Percentiles rank a stretch among this genome's conserved stretches.
phyloP scores from a whole-genome alignment of 1,284 basidiomycete species.

The Cutaneotrichosporon cavernicola region DNA sequence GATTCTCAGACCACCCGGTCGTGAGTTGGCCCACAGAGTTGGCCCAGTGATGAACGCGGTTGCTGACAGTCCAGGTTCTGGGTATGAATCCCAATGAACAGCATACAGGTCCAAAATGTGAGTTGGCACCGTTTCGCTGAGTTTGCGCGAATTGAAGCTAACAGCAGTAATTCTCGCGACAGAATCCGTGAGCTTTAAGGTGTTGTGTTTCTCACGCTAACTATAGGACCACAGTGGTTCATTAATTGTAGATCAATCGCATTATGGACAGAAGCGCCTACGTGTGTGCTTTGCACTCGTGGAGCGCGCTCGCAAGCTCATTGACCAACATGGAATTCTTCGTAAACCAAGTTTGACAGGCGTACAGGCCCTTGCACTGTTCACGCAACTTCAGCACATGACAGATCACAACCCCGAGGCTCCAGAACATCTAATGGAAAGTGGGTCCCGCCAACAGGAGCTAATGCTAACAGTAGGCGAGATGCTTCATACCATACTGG shows the following conservation, averaged over 20 bases:
- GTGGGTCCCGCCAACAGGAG: conserved; percentile 22
- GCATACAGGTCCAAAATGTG: conserved; percentile 11
- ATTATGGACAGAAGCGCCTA: conserved; percentile 37
- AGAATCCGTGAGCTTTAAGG: conserved; percentile 27
- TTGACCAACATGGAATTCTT: conserved; percentile 35
- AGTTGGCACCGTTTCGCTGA: background rate
- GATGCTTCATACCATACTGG: conserved; percentile 33
- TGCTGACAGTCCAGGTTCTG: conserved; percentile 27
- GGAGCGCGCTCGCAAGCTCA: conserved; percentile 34
- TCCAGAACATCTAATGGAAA: conserved; percentile 30
- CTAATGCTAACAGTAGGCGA: conserved; percentile 3
- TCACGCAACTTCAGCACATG: conserved; percentile 36
- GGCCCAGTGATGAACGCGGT: background rate
- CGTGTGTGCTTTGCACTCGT: conserved; percentile 36
- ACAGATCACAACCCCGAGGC: conserved; percentile 25
- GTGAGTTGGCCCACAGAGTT: conserved; percentile 25
- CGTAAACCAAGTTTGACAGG: conserved; percentile 37
- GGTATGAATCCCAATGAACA: conserved; percentile 25
- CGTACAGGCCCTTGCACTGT: conserved; percentile 37
- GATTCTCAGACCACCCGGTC: conserved; percentile 44
- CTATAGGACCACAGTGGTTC: conserved; percentile 6
- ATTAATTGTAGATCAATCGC: conserved; percentile 24
- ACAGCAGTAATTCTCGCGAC: conserved; percentile 31
- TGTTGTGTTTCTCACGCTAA: background rate
- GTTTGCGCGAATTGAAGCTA: background rate